phyloP scores from a whole-genome alignment of 2,329 filamentous ascomycete species.

The Fusarium abutilonis region DNA sequence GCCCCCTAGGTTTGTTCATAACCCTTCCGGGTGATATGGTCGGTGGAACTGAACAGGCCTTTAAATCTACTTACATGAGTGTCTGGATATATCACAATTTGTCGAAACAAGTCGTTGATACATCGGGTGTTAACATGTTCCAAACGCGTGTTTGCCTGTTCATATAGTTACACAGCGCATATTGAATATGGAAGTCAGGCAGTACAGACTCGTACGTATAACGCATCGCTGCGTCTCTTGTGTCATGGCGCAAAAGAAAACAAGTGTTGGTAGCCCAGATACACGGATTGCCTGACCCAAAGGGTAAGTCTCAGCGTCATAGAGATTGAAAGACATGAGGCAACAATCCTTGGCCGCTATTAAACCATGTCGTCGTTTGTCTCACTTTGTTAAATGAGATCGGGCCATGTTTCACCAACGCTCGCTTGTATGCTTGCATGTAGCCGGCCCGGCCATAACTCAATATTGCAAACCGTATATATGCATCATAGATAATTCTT shows the following conservation, averaged over 20 bases:
- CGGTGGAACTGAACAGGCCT: too few species aligned
- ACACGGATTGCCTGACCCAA: background rate
- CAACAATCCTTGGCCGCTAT: conserved; percentile 3
- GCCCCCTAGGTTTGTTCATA: too few species aligned
- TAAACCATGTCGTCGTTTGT: conserved; percentile 5
- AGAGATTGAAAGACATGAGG: conserved; percentile 11
- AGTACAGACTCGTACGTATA: conserved; percentile 24
- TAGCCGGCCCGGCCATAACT: background rate
- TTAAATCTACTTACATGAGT: too few species aligned
- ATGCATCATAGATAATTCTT: background rate
- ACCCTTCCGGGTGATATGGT: too few species aligned
- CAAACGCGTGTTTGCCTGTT: background rate
- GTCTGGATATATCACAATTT: too few species aligned
- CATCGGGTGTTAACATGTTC: background rate
- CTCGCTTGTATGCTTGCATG: background rate
- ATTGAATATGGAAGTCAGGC: background rate
- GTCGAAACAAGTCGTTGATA: too few species aligned
- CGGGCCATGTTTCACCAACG: background rate
- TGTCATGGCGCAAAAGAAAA: conserved; percentile 5
- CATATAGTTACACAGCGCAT: background rate
- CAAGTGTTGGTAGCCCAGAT: conserved; percentile 9
- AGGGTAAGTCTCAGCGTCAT: conserved; percentile 19
- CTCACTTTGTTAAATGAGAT: conserved; percentile 6
- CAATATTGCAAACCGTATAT: background rate
- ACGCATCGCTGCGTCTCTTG: conserved; percentile 9